Evolutionary conservation across 176 grass and related monocot species (phyloP), one percentile per base, ranked within the genome.

Genomic region (Oryza rufipogon): DNA sequence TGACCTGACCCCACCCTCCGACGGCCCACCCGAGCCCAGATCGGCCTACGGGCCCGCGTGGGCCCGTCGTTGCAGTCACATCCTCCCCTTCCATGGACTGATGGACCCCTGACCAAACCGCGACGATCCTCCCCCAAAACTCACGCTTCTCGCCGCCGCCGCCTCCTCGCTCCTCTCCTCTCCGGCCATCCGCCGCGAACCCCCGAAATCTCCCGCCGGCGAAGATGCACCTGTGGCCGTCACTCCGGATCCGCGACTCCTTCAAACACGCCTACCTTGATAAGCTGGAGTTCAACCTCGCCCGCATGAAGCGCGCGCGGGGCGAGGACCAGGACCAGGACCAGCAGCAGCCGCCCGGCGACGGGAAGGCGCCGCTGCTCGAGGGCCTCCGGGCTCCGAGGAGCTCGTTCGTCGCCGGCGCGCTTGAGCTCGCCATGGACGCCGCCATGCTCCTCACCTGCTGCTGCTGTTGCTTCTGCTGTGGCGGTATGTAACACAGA

Each of bases 141-240:
- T n/a, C 42, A n/a, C 74, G 46, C 64, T 9, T 81, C 76, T 82
- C 54, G 44, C 44, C 73, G 61, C 9, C 58, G 0, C 48, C 61
- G 4, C 61, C 42, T 10, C 65, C 9, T 44, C 58, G 14, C 22
- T 45, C 68, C 61, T 13, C 66, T 75, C 45, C 70, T 54, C 51
- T 17, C 15, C 51, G 15, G 4, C 51, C 15, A 14, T 54, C 51
- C 51, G 51, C 51, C 52, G 15, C 56, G 56, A 7, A 69, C 12
- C 61, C 61, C 68, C 6, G 22, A 64, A 64, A 19, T 72, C 80
- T 41, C 16, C 70, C 20, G 2, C 14, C 86, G 63, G 74, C 70
- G 64, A 89, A 86, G 86, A 98, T 98, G 96, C 96, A 98, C 81
- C 91, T 98, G 76, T 98, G 96, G 91, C 96, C 96, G 9, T 93